Base-by-base conservation (phyloP, 1,284 basidiomycete genomes). In the Naganishia albida region DNA sequence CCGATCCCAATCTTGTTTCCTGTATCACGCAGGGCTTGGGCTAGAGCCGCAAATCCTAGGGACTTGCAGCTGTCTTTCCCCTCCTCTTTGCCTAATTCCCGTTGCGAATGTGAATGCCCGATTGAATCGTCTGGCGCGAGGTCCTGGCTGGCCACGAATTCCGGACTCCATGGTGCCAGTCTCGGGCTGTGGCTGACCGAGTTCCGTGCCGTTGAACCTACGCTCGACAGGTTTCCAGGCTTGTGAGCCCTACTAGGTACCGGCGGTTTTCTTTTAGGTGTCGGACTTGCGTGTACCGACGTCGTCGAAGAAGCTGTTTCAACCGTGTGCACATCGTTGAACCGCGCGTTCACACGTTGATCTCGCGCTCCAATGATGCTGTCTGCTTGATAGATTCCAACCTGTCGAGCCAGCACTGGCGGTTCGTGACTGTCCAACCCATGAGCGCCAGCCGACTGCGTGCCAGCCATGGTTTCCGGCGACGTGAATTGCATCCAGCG, bases 21-120 rank as follows among this genome's bases (percentile, higher is more conserved):
- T 25, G 65, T 60, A 16, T 66, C 65, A 16, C 60, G 65, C 7
- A 66, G 60, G n/a, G 65, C 65, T 26, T 66, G 65, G 7, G 65
- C 65, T 1, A 66, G 60, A 20, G 59, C 65, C 10, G 57, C 48
- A 38, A 66, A 66, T 0, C 65, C 60, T 2, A 66, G 15, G 26
- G 64, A 53, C 40, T 54, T 40, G 3, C 25, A 15, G 34, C 20
- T 7, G 34, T 50, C 57, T 38, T 48, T 49, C 34, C 51, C 38
- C 42, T 46, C n/a, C 7, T 54, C 44, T 16, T 28, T 25, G 23
- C n/a, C 46, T 8, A 25, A 20, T 43, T 65, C 51, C 34, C 6
- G 34, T 10, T 34, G 34, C 13, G 55, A 13, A 25, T 18, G 10
- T 8, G 18, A 25, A 2, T 7, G 7, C 8, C 16, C 43, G 8